These are phyloP conservation scores for Helenozyma baotianmanensis DNA, from an alignment of 805 yeast species.

Conservation along the genomic window DNA sequence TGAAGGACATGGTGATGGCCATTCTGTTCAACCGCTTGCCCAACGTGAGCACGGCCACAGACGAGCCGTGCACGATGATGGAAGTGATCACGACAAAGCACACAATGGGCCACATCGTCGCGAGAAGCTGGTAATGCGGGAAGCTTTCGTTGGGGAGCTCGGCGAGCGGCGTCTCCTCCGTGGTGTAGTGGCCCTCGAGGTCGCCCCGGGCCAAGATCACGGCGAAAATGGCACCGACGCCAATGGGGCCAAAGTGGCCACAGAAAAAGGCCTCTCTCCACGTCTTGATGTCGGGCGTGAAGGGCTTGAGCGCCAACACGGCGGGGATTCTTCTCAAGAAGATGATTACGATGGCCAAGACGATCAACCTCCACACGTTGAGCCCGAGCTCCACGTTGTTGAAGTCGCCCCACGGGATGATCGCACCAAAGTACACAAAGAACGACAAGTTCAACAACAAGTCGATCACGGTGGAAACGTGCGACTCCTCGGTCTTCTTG, in stretches of 20 bases:
- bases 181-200: conserved; percentile 48
- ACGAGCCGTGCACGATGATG: conserved; percentile 85
- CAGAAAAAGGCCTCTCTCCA: conserved; percentile 95
- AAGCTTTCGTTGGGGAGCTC: conserved; percentile 42
- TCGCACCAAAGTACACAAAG: conserved; percentile 86
- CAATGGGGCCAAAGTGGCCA: conserved; percentile 96
- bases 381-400: conserved; percentile 60
- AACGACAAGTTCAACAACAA: conserved; percentile 76
- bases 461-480: conserved; percentile 88
- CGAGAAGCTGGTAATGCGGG: conserved; percentile 55
- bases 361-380: conserved; percentile 72
- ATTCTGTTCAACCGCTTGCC: conserved; percentile 89
- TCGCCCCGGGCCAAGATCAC: conserved; percentile 73
- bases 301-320: conserved; percentile 64
- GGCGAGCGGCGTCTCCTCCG: conserved; percentile 55
- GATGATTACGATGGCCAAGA: conserved; percentile 69
- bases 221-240: conserved; percentile 89
- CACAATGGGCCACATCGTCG: conserved; percentile 56
- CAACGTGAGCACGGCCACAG: conserved; percentile 28
- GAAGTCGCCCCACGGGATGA: conserved; percentile 82
- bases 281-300: conserved; percentile 80
- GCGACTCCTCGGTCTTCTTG: conserved; percentile 73
- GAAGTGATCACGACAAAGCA: conserved; percentile 78
- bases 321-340: conserved; percentile 81
- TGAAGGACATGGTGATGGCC: conserved; percentile 88